These are phyloP conservation scores for Fraxinus albicans DNA, from an alignment of 305 asterid species.

Conservation along the genomic window DNA sequence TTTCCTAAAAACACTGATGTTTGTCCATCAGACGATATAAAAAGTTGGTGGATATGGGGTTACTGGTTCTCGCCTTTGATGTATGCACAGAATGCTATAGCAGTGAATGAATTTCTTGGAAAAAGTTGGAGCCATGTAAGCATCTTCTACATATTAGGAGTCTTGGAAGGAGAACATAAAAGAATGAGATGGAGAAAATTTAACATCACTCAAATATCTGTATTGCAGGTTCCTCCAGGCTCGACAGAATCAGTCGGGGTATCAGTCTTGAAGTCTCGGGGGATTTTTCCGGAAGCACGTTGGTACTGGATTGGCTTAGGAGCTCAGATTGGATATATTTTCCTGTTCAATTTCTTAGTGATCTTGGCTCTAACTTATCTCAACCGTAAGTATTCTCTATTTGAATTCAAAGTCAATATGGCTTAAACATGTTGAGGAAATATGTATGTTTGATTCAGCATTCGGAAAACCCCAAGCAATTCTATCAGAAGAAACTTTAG, in stretches of 20 bases:
- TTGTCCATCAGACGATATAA: constrained; percentile 47
- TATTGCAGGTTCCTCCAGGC: constrained; percentile 56
- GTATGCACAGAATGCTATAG: constrained; percentile 66
- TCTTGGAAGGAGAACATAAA: constrained; percentile 1
- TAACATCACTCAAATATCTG: constrained; percentile 7
- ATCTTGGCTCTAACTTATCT: constrained; percentile 73
- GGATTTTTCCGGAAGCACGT: constrained; percentile 61
- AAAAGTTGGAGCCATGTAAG: constrained; percentile 93
- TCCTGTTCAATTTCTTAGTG: constrained; percentile 64
- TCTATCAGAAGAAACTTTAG: constrained; percentile 52
- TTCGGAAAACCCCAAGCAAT: constrained; percentile 68
- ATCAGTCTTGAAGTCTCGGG: constrained; percentile 56
- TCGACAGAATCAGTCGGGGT: constrained; percentile 69
- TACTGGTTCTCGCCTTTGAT: constrained; percentile 63
- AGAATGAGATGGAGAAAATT: neutral
- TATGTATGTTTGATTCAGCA: constrained; percentile 50
- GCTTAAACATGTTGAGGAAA: neutral
- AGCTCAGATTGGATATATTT: constrained; percentile 59
- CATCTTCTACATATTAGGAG: neutral
- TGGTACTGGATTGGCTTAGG: constrained; percentile 98
- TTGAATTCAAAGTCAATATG: neutral
- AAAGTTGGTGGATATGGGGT: constrained; percentile 79
- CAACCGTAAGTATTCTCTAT: constrained; percentile 56
- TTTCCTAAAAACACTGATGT: constrained; percentile 5
- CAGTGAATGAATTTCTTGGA: constrained; percentile 82